phyloP scores from a whole-genome alignment of 495 filamentous ascomycete genomes.

The Cenococcum geophilum region DNA sequence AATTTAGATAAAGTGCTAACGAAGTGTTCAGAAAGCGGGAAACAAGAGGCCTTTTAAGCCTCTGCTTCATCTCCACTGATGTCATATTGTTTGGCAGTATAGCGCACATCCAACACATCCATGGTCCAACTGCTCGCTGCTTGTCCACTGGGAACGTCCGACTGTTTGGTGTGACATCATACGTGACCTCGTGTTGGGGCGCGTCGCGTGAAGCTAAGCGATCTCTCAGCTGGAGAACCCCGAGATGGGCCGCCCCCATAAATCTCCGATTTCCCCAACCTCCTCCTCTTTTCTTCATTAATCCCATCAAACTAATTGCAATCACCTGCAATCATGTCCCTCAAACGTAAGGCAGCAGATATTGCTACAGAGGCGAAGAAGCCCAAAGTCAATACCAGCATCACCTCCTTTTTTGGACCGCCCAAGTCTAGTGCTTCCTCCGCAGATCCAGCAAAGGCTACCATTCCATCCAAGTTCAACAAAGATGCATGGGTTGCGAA shows the following conservation, averaged over 20 bases:
- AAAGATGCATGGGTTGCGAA: conserved; percentile 79
- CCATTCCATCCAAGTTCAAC: conserved; percentile 58
- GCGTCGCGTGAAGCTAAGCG: not conserved
- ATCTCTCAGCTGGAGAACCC: not conserved
- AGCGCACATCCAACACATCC: not conserved
- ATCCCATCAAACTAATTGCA: conserved; percentile 10
- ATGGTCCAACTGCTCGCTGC: not conserved
- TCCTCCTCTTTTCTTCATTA: conserved; percentile 10
- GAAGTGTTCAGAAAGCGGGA: not conserved
- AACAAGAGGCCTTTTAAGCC: conserved; percentile 3
- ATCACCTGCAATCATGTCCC: conserved; percentile 34
- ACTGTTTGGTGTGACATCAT: not conserved
- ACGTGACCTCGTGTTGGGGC: not conserved
- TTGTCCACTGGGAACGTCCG: not conserved
- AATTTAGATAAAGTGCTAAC: not conserved
- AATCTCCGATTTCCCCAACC: conserved; percentile 2
- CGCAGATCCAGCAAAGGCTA: conserved; percentile 31
- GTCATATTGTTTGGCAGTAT: not conserved
- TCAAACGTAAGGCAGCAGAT: conserved; percentile 64
- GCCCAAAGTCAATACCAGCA: conserved; percentile 58
- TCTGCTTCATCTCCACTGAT: not conserved
- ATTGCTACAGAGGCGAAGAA: conserved; percentile 57
- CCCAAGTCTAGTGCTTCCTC: conserved; percentile 42
- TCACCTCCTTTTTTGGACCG: conserved; percentile 60
- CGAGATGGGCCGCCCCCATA: not conserved